These are phyloP conservation scores for Dactylonectria macrodidyma DNA, from an alignment of 2,329 filamentous ascomycete species.

Conservation along the genomic window DNA sequence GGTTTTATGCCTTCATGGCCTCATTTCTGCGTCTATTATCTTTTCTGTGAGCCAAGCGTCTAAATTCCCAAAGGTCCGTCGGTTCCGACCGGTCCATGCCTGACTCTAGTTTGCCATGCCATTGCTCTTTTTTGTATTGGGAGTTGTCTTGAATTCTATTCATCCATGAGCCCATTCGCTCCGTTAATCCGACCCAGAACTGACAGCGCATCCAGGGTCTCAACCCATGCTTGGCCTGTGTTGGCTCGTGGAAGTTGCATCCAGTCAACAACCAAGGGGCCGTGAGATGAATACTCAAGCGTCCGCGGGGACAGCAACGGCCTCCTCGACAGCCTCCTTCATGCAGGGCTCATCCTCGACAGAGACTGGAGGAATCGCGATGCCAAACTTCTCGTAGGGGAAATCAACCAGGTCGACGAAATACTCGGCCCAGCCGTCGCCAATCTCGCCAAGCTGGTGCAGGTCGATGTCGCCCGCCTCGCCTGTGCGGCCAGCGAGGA, in stretches of 20 bases:
- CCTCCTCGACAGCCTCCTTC: conserved; percentile 49
- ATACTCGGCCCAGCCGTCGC: conserved; percentile 75
- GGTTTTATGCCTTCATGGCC: conserved; percentile 18
- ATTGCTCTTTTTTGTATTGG: conserved; percentile 3
- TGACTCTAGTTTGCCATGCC: background rate
- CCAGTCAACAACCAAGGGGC: conserved; percentile 3
- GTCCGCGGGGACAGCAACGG: conserved; percentile 33
- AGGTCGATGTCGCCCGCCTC: conserved; percentile 71
- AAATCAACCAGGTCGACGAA: conserved; percentile 66
- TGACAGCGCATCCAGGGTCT: conserved; percentile 4
- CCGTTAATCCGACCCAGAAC: conserved; percentile 11
- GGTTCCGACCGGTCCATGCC: conserved; percentile 1
- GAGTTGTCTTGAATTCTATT: background rate
- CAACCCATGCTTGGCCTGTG: conserved; percentile 21
- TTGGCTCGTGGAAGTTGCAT: conserved; percentile 1
- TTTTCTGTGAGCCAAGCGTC: background rate
- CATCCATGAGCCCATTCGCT: background rate
- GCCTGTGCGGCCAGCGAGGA: conserved; percentile 86
- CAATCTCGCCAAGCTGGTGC: conserved; percentile 70
- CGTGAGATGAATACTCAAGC: conserved; percentile 26
- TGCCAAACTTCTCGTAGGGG: conserved; percentile 72
- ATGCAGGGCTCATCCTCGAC: conserved; percentile 62
- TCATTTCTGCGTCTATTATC: conserved; percentile 9
- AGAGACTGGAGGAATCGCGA: conserved; percentile 61
- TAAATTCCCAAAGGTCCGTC: conserved; percentile 2